Evolutionary conservation across 2,329 filamentous ascomycete species (phyloP), one percentile per base, ranked within the genome.

Genomic region (Colletotrichum chrysophilum): DNA sequence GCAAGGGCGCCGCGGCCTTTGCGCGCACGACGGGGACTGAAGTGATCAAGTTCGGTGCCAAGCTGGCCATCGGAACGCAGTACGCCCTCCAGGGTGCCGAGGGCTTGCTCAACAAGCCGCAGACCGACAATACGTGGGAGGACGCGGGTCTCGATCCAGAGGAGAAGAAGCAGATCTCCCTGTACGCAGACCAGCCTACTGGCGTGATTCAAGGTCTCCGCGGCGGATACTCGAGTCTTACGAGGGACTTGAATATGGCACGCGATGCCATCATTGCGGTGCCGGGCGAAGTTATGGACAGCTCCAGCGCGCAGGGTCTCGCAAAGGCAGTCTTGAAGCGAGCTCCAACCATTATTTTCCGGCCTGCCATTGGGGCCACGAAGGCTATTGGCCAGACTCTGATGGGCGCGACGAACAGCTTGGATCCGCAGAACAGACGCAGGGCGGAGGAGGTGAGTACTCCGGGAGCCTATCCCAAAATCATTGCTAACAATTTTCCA

Each of bases 221-320:
- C 4, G 94, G 94, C 14, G 97, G 96, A 5, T 96, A 96, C 80
- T 88, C 93, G 32, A 95, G 96, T 69, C 89, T 99, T 32, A 93
- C 96, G 76, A 92, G 96, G 38, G 97, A 99, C 83, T 88, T 99
- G n/a, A 89, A 96, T 52, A 88, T 96, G 60, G 95, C 97, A 1
- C 90, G 93, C 72, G 96, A 99, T 85, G 97, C 96, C 12, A 95
- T 99, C 74, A 96, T 99, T 80, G 97, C 96, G 2, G 95, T 99
- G 30, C 96, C 97, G 1, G 95, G 94, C 0, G 96, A 98, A 82
- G 91, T 98, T 1, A 93, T 98, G 88, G 96, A 98, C 80, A 96
- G 94, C 80, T 91, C 92, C 26, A 96, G 92, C 75, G 96, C 96
- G 1, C 91, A 93, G 56, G 95, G 95, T 3, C 95, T 94, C 2